phyloP scores from a whole-genome alignment of 129 eudicot species.

The Flaveria sonorensis region DNA sequence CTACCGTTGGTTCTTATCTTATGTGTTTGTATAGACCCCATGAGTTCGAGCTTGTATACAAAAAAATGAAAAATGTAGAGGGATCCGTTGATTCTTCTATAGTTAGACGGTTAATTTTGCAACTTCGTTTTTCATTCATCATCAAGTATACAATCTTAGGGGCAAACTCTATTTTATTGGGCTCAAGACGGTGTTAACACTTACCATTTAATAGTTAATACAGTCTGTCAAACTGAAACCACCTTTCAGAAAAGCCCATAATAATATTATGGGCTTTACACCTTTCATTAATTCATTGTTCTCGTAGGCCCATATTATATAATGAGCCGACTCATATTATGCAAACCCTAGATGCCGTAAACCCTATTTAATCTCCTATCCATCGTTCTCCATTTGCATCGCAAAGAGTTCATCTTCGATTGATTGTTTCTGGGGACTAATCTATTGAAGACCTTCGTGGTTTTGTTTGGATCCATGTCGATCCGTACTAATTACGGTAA shows the following conservation, averaged over 20 bases:
- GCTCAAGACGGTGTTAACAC: neutral
- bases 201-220: too few species aligned
- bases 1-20: too few species aligned
- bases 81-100: too few species aligned
- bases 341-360: conserved; percentile 46
- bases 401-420: neutral
- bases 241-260: neutral
- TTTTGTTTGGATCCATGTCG: neutral
- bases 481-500: too few species aligned
- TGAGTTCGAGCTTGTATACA: too few species aligned
- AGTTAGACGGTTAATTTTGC: too few species aligned
- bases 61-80: too few species aligned
- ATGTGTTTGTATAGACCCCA: too few species aligned
- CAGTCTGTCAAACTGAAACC: too few species aligned
- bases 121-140: too few species aligned
- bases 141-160: too few species aligned
- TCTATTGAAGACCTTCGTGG: neutral
- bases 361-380: conserved; percentile 35
- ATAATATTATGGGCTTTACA: neutral
- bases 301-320: neutral
- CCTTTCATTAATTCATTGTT: neutral
- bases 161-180: too few species aligned
- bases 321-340: neutral
- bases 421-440: neutral
- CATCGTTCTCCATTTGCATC: neutral